Evolutionary conservation across 2,329 filamentous ascomycete genomes (phyloP).

Genomic region (Verticillium dahliae): DNA sequence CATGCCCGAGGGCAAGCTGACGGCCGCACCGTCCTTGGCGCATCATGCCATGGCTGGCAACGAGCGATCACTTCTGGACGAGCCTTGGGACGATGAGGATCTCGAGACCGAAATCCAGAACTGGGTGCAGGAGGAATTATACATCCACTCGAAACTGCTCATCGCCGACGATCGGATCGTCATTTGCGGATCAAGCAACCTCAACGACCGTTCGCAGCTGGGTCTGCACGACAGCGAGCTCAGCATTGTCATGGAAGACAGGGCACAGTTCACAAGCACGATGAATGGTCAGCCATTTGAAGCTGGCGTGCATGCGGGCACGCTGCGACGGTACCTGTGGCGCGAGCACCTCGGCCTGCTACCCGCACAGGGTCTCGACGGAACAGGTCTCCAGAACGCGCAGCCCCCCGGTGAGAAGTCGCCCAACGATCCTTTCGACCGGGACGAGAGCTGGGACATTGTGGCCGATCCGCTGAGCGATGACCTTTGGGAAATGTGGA

Average conservation of each 20-base stretch:
- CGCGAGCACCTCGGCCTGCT: constrained; percentile 84
- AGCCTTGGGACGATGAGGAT: constrained; percentile 68
- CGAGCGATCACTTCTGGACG: constrained; percentile 53
- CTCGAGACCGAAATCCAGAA: constrained; percentile 73
- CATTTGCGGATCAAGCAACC: constrained; percentile 80
- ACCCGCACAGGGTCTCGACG: constrained; percentile 64
- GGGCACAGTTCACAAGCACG: constrained; percentile 57
- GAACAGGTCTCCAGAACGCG: constrained; percentile 62
- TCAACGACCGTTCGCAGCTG: constrained; percentile 85
- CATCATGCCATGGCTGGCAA: constrained; percentile 73
- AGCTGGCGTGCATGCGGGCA: constrained; percentile 76
- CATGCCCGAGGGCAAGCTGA: constrained; percentile 26
- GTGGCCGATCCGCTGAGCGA: constrained; percentile 67
- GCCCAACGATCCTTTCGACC: constrained; percentile 56
- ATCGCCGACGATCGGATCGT: constrained; percentile 83
- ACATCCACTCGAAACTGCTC: constrained; percentile 86
- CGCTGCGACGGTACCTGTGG: constrained; percentile 77
- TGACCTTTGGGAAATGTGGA: constrained; percentile 65
- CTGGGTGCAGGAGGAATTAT: constrained; percentile 93
- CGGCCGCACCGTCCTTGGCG: constrained; percentile 47
- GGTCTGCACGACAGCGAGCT: constrained; percentile 89
- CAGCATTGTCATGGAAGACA: constrained; percentile 84
- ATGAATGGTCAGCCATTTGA: constrained; percentile 77
- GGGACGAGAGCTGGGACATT: constrained; percentile 55
- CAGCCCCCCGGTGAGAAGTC: constrained; percentile 62